These are phyloP conservation scores for Peribolospora baueri DNA, from an alignment of 768 basidiomycete species.

Conservation along the genomic window DNA sequence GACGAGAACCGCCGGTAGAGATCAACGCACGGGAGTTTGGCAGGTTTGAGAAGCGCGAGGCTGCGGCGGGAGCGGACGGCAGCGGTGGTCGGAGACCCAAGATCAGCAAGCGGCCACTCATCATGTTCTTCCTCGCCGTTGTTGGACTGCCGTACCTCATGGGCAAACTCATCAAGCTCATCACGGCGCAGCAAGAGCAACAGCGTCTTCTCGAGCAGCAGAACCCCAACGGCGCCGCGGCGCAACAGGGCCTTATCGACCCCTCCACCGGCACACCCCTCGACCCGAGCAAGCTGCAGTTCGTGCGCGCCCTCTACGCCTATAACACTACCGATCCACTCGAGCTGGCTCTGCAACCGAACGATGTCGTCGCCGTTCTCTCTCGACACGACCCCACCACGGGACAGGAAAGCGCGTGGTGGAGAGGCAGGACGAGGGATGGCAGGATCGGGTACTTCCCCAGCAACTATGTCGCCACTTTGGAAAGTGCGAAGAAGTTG, in stretches of 20 bases:
- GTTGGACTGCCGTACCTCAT: slow-evolving; percentile 84
- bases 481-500: too few species aligned
- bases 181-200: slow-evolving; percentile 23
- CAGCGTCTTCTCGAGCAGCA: slow-evolving; percentile 16
- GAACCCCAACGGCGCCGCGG: background rate
- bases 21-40: slow-evolving; percentile 34
- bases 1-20: slow-evolving; percentile 19
- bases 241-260: slow-evolving; percentile 22
- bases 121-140: slow-evolving; percentile 80
- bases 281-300: slow-evolving; percentile 57
- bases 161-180: slow-evolving; percentile 57
- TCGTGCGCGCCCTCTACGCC: slow-evolving; percentile 56
- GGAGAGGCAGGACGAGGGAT: slow-evolving; percentile 77
- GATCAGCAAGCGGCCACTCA: slow-evolving; percentile 64
- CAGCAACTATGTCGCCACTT: slow-evolving; percentile 42
- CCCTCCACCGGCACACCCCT: slow-evolving; percentile 12
- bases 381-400: slow-evolving; percentile 49
- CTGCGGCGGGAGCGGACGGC: slow-evolving; percentile 29
- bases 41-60: slow-evolving; percentile 27
- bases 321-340: slow-evolving; percentile 49
- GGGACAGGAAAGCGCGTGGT: slow-evolving; percentile 65
- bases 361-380: slow-evolving; percentile 82
- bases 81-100: slow-evolving; percentile 31
- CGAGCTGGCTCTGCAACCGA: slow-evolving; percentile 57
- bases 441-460: slow-evolving; percentile 92